Evolutionary conservation across 179 eudicot species (phyloP).

Genomic region (Carnegiea gigantea): DNA sequence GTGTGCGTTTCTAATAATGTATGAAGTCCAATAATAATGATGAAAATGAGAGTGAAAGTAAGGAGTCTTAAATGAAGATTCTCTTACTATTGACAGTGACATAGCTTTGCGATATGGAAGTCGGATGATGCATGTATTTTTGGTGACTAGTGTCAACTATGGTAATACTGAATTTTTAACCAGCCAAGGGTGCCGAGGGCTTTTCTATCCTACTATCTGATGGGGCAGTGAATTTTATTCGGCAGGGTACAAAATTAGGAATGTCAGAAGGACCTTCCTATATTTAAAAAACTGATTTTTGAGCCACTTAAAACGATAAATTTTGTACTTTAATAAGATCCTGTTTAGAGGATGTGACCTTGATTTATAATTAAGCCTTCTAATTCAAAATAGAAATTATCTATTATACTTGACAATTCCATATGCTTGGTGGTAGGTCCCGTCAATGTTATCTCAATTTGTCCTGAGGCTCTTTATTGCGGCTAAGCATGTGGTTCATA

Average conservation of each 20-base stretch:
- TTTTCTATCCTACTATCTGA: neutral
- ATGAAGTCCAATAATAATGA: neutral
- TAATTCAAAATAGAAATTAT: neutral
- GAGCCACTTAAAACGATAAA: neutral
- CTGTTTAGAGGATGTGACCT: neutral
- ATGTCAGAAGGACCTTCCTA: slow-evolving; percentile 5
- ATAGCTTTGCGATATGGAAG: neutral
- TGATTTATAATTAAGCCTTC: neutral
- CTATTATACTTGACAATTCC: neutral
- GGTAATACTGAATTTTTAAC: neutral
- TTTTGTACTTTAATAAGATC: neutral
- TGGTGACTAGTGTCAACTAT: neutral
- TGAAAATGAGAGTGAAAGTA: neutral
- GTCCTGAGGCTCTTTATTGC: neutral
- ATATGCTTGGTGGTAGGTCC: neutral
- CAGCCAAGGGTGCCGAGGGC: neutral
- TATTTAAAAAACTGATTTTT: neutral
- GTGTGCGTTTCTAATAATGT: neutral
- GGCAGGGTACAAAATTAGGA: neutral
- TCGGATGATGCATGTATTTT: neutral
- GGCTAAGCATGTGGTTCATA: neutral
- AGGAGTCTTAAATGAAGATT: slow-evolving; percentile 19
- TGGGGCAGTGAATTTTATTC: neutral
- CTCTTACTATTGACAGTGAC: slow-evolving; percentile 17
- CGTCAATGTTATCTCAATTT: neutral